A percentile compares a stretch with the other conserved stretches of the same genome.
Conservation (phyloP, 176 grass and related monocot genomes). For the Oryza australiensis region DNA sequence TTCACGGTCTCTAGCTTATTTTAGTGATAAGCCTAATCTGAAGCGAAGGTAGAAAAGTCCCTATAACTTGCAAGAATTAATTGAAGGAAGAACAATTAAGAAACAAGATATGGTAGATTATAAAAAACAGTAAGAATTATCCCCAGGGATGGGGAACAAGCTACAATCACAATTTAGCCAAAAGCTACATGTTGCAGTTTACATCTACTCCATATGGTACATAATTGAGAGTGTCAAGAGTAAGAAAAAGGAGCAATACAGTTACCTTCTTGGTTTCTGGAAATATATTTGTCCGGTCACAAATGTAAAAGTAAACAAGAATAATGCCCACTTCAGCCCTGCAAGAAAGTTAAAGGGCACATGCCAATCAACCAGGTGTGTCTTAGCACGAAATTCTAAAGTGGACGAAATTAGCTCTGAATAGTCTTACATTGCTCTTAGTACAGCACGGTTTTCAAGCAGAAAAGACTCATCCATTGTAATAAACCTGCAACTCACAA, state of each 20-base stretch:
- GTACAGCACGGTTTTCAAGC: slow-evolving; percentile 67
- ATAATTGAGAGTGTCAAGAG: background rate
- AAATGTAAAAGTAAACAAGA: slow-evolving; percentile 81
- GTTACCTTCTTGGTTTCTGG: slow-evolving; percentile 75
- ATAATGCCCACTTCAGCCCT: slow-evolving; percentile 74
- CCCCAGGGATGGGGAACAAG: background rate
- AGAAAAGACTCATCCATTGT: slow-evolving; percentile 80
- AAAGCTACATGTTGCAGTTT: background rate
- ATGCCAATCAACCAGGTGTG: background rate
- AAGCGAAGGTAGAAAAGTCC: slow-evolving; percentile 18
- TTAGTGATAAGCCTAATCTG: background rate
- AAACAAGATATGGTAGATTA: slow-evolving; percentile 11
- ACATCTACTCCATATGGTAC: background rate
- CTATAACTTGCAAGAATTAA: slow-evolving; percentile 9
- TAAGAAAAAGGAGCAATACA: background rate
- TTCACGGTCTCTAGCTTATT: background rate
- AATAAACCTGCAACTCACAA: slow-evolving; percentile 65
- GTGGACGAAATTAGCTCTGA: slow-evolving; percentile 12
- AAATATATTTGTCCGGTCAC: slow-evolving; percentile 89
- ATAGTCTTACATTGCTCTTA: slow-evolving; percentile 81
- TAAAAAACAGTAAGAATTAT: slow-evolving; percentile 9
- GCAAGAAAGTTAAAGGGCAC: slow-evolving; percentile 22
- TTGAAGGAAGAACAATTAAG: slow-evolving; percentile 13
- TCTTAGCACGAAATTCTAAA: background rate
- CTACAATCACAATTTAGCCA: background rate